Conservation (phyloP, 2,329 filamentous ascomycete genomes). For the Dactylonectria estremocensis region DNA sequence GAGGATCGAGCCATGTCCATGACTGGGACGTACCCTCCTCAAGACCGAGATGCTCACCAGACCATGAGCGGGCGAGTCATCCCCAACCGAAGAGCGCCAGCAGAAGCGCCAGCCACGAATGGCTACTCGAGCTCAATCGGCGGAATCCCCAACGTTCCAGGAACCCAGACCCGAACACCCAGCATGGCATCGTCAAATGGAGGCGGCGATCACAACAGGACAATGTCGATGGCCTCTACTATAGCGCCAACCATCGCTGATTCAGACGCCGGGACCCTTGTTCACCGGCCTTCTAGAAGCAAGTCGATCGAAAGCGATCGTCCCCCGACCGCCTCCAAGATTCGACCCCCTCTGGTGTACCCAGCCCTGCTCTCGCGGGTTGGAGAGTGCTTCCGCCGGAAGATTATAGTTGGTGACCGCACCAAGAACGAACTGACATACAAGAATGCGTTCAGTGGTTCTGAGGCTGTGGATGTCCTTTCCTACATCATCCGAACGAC, state of each 20-base stretch:
- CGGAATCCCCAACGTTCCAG: constrained; percentile 63
- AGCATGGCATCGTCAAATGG: constrained; percentile 73
- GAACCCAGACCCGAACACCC: constrained; percentile 71
- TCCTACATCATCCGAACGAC: constrained; percentile 98
- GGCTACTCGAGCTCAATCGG: constrained; percentile 55
- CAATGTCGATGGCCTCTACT: constrained; percentile 95
- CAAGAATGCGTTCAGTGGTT: constrained; percentile 96
- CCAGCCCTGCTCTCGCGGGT: constrained; percentile 95
- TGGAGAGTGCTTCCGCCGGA: constrained; percentile 90
- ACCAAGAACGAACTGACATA: constrained; percentile 98
- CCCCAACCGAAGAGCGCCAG: constrained; percentile 74
- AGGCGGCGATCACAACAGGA: constrained; percentile 68
- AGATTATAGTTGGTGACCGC: constrained; percentile 87
- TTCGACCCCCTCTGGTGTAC: constrained; percentile 88
- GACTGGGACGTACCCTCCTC: constrained; percentile 79
- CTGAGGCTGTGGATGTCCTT: constrained; percentile 95
- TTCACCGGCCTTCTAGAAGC: constrained; percentile 71
- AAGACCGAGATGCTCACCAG: constrained; percentile 86
- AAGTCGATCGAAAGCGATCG: constrained; percentile 69
- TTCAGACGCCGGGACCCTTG: constrained; percentile 64
- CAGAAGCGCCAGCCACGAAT: constrained; percentile 57
- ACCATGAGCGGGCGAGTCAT: constrained; percentile 95
- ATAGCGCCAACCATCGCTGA: constrained; percentile 79
- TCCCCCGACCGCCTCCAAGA: constrained; percentile 72
- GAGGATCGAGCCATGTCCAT: constrained; percentile 97